Conservation (phyloP, 768 basidiomycete species). For the Mrakia hoshinonis region DNA sequence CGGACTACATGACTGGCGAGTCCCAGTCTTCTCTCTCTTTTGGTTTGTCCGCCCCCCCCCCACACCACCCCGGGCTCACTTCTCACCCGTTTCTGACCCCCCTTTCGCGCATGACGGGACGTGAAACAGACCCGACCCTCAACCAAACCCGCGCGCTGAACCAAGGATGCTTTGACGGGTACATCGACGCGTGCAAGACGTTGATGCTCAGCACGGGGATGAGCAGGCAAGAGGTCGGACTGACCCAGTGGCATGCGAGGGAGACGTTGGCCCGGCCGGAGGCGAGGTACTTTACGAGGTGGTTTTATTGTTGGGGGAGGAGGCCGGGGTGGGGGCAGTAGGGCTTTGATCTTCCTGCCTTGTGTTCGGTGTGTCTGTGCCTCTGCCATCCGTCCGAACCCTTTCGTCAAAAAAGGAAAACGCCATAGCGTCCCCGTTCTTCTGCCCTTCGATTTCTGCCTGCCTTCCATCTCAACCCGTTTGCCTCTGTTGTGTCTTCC, state of each 20-base stretch:
- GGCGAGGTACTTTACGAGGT: conserved; percentile 1
- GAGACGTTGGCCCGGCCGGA: neutral
- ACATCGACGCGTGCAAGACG: conserved; percentile 5
- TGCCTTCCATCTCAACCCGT: neutral
- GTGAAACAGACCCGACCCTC: conserved; percentile 1
- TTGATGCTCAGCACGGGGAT: conserved; percentile 5
- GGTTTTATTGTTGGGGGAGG: conserved; percentile 7
- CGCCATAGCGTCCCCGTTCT: neutral
- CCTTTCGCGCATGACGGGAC: too few species aligned
- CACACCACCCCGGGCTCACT: neutral
- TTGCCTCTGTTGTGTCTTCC: neutral
- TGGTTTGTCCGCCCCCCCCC: neutral
- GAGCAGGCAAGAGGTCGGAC: conserved; percentile 8
- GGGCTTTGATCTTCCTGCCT: neutral
- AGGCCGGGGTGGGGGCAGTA: neutral
- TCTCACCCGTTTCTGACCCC: neutral
- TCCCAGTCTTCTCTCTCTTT: neutral
- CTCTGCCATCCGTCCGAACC: too few species aligned
- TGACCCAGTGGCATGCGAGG: neutral
- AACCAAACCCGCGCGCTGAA: conserved; percentile 10
- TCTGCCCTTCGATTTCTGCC: neutral
- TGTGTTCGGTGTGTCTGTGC: too few species aligned
- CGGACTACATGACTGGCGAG: conserved; percentile 9
- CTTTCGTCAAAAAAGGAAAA: neutral
- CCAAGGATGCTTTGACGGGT: neutral